A percentile compares a stretch with the other conserved stretches of the same genome.
These are phyloP conservation scores for Saturnispora quitensis DNA, from an alignment of 805 yeast species.

Conservation along the genomic window DNA sequence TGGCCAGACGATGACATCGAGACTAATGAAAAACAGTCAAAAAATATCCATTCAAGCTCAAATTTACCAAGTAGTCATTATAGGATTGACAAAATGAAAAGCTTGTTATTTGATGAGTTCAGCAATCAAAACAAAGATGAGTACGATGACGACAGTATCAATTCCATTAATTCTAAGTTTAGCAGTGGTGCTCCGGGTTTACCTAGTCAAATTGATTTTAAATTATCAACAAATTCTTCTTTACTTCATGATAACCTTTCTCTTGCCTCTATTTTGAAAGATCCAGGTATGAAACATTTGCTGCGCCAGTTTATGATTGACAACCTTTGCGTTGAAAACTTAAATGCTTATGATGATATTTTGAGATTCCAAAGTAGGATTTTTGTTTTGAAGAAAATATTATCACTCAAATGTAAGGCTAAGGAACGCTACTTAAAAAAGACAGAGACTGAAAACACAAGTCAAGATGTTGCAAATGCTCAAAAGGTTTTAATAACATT, in stretches of 20 bases:
- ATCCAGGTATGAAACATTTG: constrained; percentile 67
- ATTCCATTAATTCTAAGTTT: background rate
- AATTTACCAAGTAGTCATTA: background rate
- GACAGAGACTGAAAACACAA: background rate
- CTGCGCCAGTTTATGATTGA: constrained; percentile 57
- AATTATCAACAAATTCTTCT: background rate
- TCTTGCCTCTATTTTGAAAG: constrained; percentile 28
- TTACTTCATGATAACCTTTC: background rate
- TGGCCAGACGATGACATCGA: constrained; percentile 13
- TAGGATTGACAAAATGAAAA: background rate
- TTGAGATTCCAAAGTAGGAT: constrained; percentile 41
- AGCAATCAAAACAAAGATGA: background rate
- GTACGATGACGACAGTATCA: background rate
- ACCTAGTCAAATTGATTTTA: background rate
- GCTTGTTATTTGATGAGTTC: background rate
- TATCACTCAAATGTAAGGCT: constrained; percentile 22
- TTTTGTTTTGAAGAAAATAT: constrained; percentile 34
- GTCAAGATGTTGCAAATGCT: constrained; percentile 3
- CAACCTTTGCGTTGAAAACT: constrained; percentile 64
- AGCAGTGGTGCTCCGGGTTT: background rate
- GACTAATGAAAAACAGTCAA: background rate
- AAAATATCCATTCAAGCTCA: background rate
- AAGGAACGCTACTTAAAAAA: constrained; percentile 11
- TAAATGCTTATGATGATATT: constrained; percentile 61
- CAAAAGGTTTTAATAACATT: constrained; percentile 25